phyloP scores from a whole-genome alignment of 495 filamentous ascomycete species.

The Bombardia bombarda region DNA sequence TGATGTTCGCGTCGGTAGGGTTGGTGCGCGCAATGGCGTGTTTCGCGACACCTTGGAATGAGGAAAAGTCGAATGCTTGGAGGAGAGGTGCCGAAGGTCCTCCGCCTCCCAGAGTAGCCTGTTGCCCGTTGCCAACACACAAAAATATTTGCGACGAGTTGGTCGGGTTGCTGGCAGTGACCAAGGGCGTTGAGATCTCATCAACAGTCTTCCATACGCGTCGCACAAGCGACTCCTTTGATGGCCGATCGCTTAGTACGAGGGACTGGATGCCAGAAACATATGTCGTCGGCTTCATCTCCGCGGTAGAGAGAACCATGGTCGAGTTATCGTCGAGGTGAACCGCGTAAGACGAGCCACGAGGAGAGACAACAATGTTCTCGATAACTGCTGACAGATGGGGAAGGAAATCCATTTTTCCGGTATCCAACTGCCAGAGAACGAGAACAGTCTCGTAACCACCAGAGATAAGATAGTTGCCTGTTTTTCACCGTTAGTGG shows the following conservation, averaged over 20 bases:
- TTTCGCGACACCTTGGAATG: constrained; percentile 63
- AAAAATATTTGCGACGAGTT: constrained; percentile 35
- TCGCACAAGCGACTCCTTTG: constrained; percentile 33
- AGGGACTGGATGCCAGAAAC: constrained; percentile 74
- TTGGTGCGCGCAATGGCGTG: constrained; percentile 87
- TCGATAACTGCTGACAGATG: constrained; percentile 80
- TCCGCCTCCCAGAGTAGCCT: constrained; percentile 28
- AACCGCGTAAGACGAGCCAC: constrained; percentile 70
- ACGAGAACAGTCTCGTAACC: constrained; percentile 85
- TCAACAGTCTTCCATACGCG: constrained; percentile 29
- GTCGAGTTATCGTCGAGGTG: constrained; percentile 84
- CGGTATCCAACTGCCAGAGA: constrained; percentile 91
- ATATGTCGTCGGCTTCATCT: constrained; percentile 69
- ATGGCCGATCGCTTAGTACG: constrained; percentile 27
- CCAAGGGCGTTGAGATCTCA: constrained; percentile 22
- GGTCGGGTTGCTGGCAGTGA: constrained; percentile 27
- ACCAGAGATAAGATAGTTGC: constrained; percentile 93
- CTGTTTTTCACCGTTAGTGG: constrained; percentile 34
- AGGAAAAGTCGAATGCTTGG: constrained; percentile 76
- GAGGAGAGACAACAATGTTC: constrained; percentile 71
- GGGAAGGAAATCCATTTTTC: constrained; percentile 68
- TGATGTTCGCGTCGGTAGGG: constrained; percentile 66
- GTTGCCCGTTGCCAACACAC: constrained; percentile 40
- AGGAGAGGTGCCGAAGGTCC: constrained; percentile 37
- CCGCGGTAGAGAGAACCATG: constrained; percentile 81